Evolutionary conservation across 495 filamentous ascomycete species (phyloP), one percentile per base, ranked within the genome.

Genomic region (Penicillium soppii): DNA sequence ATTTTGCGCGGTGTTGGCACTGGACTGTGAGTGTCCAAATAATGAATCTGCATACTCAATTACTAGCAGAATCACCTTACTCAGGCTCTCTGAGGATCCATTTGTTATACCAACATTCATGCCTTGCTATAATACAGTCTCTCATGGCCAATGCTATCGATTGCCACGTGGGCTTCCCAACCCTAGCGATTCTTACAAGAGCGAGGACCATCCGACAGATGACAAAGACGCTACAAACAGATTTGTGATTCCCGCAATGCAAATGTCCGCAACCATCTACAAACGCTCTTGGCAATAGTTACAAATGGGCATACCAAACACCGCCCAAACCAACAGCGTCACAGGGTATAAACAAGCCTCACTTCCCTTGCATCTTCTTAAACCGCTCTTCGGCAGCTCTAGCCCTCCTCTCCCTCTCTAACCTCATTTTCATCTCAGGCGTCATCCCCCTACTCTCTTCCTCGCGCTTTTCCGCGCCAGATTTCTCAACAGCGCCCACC

Each of bases 351-450:
- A 20, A 2, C 50, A 17, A 43, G 13, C 13, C 5, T 63, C 50
- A 67, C 12, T 62, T 60, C 19, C 65, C 61, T 48, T 76, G 72
- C 80, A 91, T 75, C 58, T 81, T 70, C 65, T 74, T 82, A 33
- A 97, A 80, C 56, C 92, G 82, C 75, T 92, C 92, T 72, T 96
- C 91, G 3, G 89, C 90, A 12, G 91, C 91, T 51, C 90, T 82
- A 10, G 88, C 91, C 59, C 90, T 85, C 43, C 85, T 78, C 69
- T 90, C 89, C 65, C 89, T 76, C 63, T 96, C 91, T 57, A 96
- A 56, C 62, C 78, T 79, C 84, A 84, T 80, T 63, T 82, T 81
- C 82, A 88, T 88, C 73, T 96, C 90, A 2, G 88, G 81, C 13
- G 87, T 91, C 79, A 96, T 79, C 1, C 91, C 91, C 58, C 88